Conservation (phyloP, 140 eudicot genomes). For the Bidens hawaiensis region DNA sequence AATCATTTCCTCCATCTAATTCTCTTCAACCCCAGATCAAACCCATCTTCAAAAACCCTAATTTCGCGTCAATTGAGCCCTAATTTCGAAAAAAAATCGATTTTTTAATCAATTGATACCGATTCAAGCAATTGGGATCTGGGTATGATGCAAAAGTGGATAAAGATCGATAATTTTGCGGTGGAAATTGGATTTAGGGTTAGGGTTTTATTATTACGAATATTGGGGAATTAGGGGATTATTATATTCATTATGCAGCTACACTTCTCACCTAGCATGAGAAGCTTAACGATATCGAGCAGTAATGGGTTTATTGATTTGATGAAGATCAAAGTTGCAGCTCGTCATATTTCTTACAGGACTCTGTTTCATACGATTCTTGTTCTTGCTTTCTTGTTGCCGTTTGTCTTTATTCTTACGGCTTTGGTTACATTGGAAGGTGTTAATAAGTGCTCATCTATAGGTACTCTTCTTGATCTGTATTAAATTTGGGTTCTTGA, state of each 20-base stretch:
- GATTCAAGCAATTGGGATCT: conserved; percentile 21
- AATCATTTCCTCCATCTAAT: conserved; percentile 8
- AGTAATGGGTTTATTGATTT: conserved; percentile 79
- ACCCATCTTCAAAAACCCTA: too few relatives aligned
- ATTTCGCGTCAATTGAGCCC: conserved; percentile 19
- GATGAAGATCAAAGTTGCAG: conserved; percentile 99
- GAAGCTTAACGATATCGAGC: conserved; percentile 95
- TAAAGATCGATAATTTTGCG: too few relatives aligned
- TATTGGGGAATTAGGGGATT: conserved; percentile 21
- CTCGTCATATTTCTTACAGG: conserved; percentile 91
- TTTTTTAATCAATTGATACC: neutral
- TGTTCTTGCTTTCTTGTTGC: conserved; percentile 81
- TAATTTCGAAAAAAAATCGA: conserved; percentile 8
- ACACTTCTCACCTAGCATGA: conserved; percentile 99
- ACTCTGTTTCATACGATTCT: conserved; percentile 84
- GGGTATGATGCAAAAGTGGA: neutral
- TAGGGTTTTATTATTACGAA: conserved; percentile 25
- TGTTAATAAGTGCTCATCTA: conserved; percentile 97
- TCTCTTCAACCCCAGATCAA: neutral
- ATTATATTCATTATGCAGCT: conserved; percentile 82
- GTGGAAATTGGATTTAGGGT: neutral
- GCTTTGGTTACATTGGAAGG: conserved; percentile 99
- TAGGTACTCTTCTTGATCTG: conserved; percentile 43
- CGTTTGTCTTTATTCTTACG: conserved; percentile 93
- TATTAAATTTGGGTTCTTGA: too few relatives aligned